These are phyloP conservation scores for Mallotus nudiflorus DNA, from an alignment of 345 rosid genomes.

Conservation along the genomic window DNA sequence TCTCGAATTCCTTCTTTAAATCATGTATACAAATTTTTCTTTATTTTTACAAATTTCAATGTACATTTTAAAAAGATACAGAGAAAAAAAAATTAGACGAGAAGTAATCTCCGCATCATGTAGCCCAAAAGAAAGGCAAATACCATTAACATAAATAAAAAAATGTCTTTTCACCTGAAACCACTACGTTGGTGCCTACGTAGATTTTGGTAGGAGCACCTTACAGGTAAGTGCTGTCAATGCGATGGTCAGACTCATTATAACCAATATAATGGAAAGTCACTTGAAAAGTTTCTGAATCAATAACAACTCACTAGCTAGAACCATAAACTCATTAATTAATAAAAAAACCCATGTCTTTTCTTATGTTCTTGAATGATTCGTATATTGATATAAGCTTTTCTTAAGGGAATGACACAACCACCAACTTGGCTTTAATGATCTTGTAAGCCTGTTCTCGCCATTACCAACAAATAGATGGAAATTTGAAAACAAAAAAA, in stretches of 20 bases:
- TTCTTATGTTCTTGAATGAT: too few species aligned
- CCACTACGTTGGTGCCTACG: conserved; percentile 81
- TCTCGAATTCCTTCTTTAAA: conserved; percentile 88
- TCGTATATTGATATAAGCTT: too few species aligned
- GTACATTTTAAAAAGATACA: neutral
- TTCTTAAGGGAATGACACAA: too few species aligned
- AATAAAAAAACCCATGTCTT: too few species aligned
- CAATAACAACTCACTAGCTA: conserved; percentile 21
- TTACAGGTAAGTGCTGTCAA: conserved; percentile 87
- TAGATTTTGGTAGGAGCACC: conserved; percentile 88
- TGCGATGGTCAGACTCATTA: conserved; percentile 86
- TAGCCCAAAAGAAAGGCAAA: neutral
- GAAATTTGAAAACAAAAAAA: too few species aligned
- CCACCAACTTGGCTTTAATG: too few species aligned
- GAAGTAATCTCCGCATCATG: neutral
- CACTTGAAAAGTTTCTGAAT: conserved; percentile 49
- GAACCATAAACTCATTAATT: too few species aligned
- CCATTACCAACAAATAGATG: too few species aligned
- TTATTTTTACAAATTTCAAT: neutral
- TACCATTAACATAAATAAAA: neutral
- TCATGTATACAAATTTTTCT: conserved; percentile 45
- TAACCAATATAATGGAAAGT: conserved; percentile 84
- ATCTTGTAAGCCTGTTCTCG: too few species aligned
- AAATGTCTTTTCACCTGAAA: conserved; percentile 60
- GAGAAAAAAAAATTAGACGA: neutral